These are phyloP conservation scores for Nicotiana benthamiana DNA, from an alignment of 257 asterid species.

Conservation along the genomic window DNA sequence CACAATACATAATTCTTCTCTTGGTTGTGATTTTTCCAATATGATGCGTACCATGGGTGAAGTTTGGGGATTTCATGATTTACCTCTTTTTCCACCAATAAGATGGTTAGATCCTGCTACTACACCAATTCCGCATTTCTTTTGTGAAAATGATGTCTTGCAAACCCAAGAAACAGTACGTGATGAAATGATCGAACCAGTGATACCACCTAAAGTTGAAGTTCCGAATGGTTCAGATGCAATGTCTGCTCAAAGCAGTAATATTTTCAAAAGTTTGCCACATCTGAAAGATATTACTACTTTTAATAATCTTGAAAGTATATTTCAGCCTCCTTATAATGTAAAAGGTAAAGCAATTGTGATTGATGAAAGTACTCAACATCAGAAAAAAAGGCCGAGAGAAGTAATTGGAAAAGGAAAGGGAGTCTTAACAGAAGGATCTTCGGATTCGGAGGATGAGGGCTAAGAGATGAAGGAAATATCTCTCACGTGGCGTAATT, in stretches of 20 bases:
- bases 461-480: neutral
- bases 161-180: neutral
- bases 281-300: neutral
- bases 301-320: neutral
- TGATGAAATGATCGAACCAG: neutral
- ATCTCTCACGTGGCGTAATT: neutral
- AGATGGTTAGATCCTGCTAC: neutral
- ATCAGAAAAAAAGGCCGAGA: neutral
- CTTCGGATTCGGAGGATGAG: neutral
- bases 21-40: neutral
- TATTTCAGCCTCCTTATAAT: neutral
- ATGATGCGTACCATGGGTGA: neutral
- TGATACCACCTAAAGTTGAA: neutral
- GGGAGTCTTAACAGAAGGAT: neutral
- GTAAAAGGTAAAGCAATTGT: neutral
- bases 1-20: no score
- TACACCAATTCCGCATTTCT: neutral
- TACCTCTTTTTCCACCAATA: neutral
- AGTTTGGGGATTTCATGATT: neutral
- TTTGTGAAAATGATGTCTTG: neutral
- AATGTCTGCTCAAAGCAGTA: neutral
- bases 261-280: neutral
- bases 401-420: neutral
- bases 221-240: neutral
- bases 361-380: neutral